Conservation (phyloP, 2,329 filamentous ascomycete genomes). For the Colletotrichum somersetense region DNA sequence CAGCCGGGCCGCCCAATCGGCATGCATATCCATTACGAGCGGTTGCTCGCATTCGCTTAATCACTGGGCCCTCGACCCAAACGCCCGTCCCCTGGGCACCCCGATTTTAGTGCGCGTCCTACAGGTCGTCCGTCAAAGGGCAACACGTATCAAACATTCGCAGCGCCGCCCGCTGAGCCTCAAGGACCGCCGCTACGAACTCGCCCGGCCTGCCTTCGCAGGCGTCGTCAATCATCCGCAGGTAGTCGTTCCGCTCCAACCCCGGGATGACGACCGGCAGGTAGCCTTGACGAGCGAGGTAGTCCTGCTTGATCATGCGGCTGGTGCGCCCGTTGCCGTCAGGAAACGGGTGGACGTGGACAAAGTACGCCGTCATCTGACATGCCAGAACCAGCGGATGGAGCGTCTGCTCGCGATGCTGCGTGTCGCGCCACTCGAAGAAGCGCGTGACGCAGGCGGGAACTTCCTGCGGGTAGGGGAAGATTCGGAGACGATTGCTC, state of each 20-base stretch:
- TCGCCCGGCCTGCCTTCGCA: conserved; percentile 41
- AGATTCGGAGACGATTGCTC: conserved; percentile 43
- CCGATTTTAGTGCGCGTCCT: neutral
- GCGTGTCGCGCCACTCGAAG: conserved; percentile 42
- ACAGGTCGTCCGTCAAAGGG: neutral
- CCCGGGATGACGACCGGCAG: conserved; percentile 41
- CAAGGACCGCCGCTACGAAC: conserved; percentile 32
- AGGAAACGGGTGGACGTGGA: conserved; percentile 44
- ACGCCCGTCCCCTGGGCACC: conserved; percentile 6
- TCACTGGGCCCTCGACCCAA: neutral
- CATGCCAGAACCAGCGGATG: conserved; percentile 45
- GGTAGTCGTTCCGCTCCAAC: conserved; percentile 42
- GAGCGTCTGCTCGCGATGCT: conserved; percentile 37
- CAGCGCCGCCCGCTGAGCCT: conserved; percentile 35
- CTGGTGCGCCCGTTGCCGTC: conserved; percentile 45
- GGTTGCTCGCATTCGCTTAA: conserved; percentile 16
- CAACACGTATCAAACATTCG: conserved; percentile 21
- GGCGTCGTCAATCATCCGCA: conserved; percentile 43
- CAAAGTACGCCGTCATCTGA: conserved; percentile 43
- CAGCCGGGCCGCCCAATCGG: too few species aligned
- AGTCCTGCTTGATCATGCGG: conserved; percentile 45
- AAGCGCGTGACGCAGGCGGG: conserved; percentile 36
- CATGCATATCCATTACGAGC: too few species aligned
- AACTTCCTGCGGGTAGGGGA: conserved; percentile 45
- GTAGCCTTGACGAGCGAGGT: conserved; percentile 45